Evolutionary conservation across 148 eudicot species (phyloP).

Genomic region (Rhododendron vialii): DNA sequence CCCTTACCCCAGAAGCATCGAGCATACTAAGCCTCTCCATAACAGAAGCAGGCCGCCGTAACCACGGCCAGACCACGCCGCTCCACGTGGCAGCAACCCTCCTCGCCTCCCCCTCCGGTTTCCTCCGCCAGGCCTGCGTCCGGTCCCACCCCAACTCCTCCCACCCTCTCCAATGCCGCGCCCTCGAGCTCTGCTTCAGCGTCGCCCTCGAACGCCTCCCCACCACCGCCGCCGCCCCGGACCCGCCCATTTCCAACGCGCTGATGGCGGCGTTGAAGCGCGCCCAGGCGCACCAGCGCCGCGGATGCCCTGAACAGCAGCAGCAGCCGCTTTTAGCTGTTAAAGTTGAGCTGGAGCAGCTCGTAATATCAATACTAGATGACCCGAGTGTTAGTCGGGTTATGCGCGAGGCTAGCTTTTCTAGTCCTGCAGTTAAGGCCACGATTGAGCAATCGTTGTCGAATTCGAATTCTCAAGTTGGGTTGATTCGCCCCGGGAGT

Average conservation of each 20-base stretch:
- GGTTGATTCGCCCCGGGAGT: constrained; percentile 26
- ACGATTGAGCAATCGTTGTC: constrained; percentile 55
- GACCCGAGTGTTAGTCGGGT: constrained; percentile 96
- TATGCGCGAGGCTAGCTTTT: constrained; percentile 88
- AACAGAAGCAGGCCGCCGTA: constrained; percentile 73
- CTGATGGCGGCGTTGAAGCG: constrained; percentile 86
- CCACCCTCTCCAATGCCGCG: constrained; percentile 92
- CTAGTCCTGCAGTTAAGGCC: constrained; percentile 87
- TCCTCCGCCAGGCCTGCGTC: constrained; percentile 80
- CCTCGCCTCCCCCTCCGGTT: constrained; percentile 59
- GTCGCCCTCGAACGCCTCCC: constrained; percentile 90
- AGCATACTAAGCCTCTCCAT: constrained; percentile 64
- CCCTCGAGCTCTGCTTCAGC: constrained; percentile 89
- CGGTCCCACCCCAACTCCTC: constrained; percentile 82
- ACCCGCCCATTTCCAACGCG: constrained; percentile 84
- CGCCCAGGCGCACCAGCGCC: constrained; percentile 86
- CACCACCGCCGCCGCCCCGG: constrained; percentile 32
- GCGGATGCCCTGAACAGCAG: constrained; percentile 92
- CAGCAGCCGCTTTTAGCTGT: constrained; percentile 89
- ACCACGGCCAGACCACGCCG: constrained; percentile 93
- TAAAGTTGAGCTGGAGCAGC: constrained; percentile 89
- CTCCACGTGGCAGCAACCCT: constrained; percentile 90
- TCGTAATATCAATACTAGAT: constrained; percentile 73
- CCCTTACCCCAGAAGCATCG: constrained; percentile 83
- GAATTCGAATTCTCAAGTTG: constrained; percentile 19